Percentiles rank a stretch among this genome's conserved stretches.
These are phyloP conservation scores for Tilletiaria anomala DNA, from an alignment of 1,284 basidiomycete genomes.

Conservation along the genomic window DNA sequence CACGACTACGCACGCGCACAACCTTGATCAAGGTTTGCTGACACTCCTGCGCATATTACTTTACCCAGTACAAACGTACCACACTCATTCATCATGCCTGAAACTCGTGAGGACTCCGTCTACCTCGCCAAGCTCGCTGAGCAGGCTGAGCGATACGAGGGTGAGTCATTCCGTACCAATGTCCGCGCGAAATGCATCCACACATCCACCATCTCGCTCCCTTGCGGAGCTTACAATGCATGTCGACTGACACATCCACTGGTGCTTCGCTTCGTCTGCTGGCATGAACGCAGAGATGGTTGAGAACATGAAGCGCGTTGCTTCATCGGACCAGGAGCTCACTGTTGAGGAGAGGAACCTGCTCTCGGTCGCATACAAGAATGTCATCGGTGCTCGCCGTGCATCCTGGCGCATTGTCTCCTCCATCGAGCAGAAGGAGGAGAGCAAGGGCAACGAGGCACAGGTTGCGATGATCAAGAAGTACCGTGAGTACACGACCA, in stretches of 20 bases:
- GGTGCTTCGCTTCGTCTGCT: not conserved
- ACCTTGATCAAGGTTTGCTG: too few species aligned
- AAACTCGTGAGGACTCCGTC: conserved; percentile 37
- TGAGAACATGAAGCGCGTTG: conserved; percentile 41
- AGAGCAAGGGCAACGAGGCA: conserved; percentile 94
- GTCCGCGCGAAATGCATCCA: not conserved
- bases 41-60: too few species aligned
- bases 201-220: not conserved
- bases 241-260: not conserved
- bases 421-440: conserved; percentile 99
- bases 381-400: conserved; percentile 96
- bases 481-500: conserved; percentile 71
- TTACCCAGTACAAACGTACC: too few species aligned
- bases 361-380: conserved; percentile 99
- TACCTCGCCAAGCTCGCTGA: conserved; percentile 40
- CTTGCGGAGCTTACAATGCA: not conserved
- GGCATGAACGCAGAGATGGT: conserved; percentile 38
- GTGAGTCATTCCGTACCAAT: conserved; percentile 11
- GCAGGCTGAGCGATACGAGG: conserved; percentile 40
- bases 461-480: conserved; percentile 98
- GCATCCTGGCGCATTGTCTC: conserved; percentile 98
- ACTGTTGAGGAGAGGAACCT: conserved; percentile 99
- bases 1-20: too few species aligned
- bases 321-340: conserved; percentile 49
- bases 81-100: conserved; percentile 19